A percentile compares a stretch with the other conserved stretches of the same genome.
These are phyloP conservation scores for Aphanomyces astaci DNA, from an alignment of 352 stramenopile species.

Conservation along the genomic window DNA sequence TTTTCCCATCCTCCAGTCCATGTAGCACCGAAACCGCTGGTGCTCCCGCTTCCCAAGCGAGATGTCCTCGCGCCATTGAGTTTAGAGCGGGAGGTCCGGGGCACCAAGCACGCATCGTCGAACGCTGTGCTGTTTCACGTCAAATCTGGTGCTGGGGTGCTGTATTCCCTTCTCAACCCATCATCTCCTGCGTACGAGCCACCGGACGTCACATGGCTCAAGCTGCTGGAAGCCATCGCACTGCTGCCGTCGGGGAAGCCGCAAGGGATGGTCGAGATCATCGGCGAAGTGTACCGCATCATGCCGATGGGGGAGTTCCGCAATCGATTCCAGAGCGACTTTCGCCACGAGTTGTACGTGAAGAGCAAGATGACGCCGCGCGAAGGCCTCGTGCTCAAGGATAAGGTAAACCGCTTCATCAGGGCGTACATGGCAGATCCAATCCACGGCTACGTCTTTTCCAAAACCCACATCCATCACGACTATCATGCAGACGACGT, in stretches of 20 bases:
- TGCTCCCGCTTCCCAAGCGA: background rate
- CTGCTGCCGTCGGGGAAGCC: conserved; percentile 50
- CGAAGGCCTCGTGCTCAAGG: conserved; percentile 40
- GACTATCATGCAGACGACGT: conserved; percentile 49
- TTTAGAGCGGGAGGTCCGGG: background rate
- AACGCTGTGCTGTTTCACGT: background rate
- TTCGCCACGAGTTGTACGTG: conserved; percentile 23
- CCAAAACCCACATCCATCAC: conserved; percentile 49
- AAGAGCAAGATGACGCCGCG: conserved; percentile 40
- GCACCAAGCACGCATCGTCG: background rate
- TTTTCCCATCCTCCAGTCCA: background rate
- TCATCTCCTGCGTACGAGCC: conserved; percentile 46
- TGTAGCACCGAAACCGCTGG: background rate
- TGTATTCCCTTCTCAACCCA: conserved; percentile 46
- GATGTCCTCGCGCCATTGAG: background rate
- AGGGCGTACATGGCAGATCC: conserved; percentile 62
- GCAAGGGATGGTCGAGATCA: conserved; percentile 29
- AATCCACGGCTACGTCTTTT: conserved; percentile 54
- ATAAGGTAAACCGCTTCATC: conserved; percentile 55
- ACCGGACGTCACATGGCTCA: conserved; percentile 57
- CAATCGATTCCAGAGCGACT: conserved; percentile 27
- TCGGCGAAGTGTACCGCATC: conserved; percentile 44
- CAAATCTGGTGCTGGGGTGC: conserved; percentile 25
- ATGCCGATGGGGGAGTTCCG: conserved; percentile 31
- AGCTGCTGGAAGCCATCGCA: conserved; percentile 53